Evolutionary conservation across 768 basidiomycete genomes (phyloP), one percentile per base, ranked within the genome.

Genomic region (Leccinum sublutescens): DNA sequence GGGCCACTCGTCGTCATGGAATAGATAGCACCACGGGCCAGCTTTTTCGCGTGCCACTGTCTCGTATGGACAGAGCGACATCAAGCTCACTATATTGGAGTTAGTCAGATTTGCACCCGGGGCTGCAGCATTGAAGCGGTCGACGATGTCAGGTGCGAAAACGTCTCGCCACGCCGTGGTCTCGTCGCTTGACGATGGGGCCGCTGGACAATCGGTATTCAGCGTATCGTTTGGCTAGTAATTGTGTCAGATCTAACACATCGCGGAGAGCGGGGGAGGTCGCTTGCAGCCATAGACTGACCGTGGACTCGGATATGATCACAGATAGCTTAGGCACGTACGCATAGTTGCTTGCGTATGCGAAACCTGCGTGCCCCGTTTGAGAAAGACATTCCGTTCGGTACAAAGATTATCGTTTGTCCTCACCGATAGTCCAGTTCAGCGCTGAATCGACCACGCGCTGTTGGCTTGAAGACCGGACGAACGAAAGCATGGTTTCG

Each of bases 51-150:
- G 72, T 8, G 77, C 80, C 45, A 83, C 79, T 29, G 81, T 88
- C 56, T 92, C 87, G 66, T 93, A 91, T 0, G 90, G 79, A 66
- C 93, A 94, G 52, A 94, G 77, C 1, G 83, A 78, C 68, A 91
- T 83, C 50, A 94, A 73, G 55, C 75, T 79, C 49, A 79, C 77
- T 0, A 84, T 75, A 65, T 95, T 88, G 2, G 60, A 57, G 17
- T 79, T 63, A 0, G 75, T 77, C 43, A 95, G 68, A 36, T 84
- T 79, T 2, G 87, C 85, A 15, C 87, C 88, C 0, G 84, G 85
- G 0, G 88, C 85, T 36, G 75, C 77, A 5, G 66, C 36, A 64
- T 89, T 89, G 54, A 93, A 75, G 27, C 84, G 81, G 1, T 73
- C 70, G 0, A 80, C 82, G 50, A 89, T 84, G 0, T 80, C 68